Conservation (phyloP, 192 early-diverging fungal species). For the Spinellus fusiger region DNA sequence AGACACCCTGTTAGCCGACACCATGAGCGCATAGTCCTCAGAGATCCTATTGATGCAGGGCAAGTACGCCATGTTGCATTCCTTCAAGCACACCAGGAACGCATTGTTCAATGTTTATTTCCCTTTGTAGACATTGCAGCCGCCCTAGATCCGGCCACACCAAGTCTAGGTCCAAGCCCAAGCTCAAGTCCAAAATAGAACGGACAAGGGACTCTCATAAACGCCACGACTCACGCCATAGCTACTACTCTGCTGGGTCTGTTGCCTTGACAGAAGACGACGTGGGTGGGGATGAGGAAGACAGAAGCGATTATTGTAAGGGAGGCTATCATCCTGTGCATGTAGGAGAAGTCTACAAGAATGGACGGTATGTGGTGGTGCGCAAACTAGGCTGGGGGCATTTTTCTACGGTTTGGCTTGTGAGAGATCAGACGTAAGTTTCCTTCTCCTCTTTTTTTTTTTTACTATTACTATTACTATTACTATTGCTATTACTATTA, state of each 20-base stretch:
- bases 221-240: not conserved
- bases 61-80: too few species aligned
- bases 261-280: not conserved
- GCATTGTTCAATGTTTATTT: too few species aligned
- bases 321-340: constrained; percentile 93
- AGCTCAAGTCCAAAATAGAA: not conserved
- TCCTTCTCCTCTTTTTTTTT: too few species aligned
- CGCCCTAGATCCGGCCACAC: not conserved
- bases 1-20: too few species aligned
- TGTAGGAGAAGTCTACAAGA: constrained; percentile 76
- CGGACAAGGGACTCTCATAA: not conserved
- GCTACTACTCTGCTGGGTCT: constrained; percentile 11
- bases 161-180: not conserved
- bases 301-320: constrained; percentile 83
- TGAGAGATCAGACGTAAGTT: constrained; percentile 68
- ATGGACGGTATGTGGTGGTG: constrained; percentile 75
- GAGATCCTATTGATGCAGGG: too few species aligned
- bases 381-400: constrained; percentile 98
- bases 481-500: too few species aligned
- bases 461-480: too few species aligned
- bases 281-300: constrained; percentile 66
- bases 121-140: too few species aligned
- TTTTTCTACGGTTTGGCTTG: constrained; percentile 97
- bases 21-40: too few species aligned
- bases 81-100: too few species aligned